Percentiles rank a stretch among this genome's conserved stretches.
These are phyloP conservation scores for Paecilomyces fulvus DNA, from an alignment of 2,329 filamentous ascomycete genomes.

Conservation along the genomic window DNA sequence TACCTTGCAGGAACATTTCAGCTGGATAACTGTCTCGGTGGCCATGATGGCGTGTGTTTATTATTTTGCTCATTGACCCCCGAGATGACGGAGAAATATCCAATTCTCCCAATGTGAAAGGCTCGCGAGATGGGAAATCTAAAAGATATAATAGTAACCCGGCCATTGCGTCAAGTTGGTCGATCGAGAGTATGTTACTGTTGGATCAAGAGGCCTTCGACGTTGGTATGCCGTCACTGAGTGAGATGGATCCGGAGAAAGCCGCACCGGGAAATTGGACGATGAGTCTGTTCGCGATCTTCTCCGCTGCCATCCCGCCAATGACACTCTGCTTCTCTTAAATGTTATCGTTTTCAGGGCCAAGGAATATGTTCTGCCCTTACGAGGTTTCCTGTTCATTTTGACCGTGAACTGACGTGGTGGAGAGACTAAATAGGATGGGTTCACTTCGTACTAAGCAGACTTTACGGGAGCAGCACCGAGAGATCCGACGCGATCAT, in stretches of 20 bases:
- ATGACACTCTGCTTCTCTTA: neutral
- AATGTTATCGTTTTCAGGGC: neutral
- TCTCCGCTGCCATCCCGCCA: neutral
- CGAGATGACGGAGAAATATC: neutral
- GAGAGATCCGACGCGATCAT: too few relatives aligned
- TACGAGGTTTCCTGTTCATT: neutral
- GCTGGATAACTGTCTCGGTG: constrained; percentile 15
- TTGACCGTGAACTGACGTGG: neutral
- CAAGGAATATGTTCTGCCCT: neutral
- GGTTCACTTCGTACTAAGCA: neutral
- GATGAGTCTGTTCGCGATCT: neutral
- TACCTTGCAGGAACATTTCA: constrained; percentile 19
- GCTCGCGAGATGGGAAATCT: neutral
- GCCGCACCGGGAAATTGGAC: neutral
- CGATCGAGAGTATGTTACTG: neutral
- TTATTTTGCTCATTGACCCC: neutral
- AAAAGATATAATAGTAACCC: neutral
- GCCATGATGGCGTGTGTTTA: constrained; percentile 3
- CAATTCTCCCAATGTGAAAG: neutral
- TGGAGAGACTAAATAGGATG: neutral
- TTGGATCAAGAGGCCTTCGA: neutral
- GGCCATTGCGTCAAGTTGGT: neutral
- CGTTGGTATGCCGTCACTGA: constrained; percentile 10
- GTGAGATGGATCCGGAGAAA: neutral
- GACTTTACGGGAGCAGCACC: too few relatives aligned